Evolutionary conservation across 331 rosid species (phyloP).

Genomic region (Spiraea crenata): DNA sequence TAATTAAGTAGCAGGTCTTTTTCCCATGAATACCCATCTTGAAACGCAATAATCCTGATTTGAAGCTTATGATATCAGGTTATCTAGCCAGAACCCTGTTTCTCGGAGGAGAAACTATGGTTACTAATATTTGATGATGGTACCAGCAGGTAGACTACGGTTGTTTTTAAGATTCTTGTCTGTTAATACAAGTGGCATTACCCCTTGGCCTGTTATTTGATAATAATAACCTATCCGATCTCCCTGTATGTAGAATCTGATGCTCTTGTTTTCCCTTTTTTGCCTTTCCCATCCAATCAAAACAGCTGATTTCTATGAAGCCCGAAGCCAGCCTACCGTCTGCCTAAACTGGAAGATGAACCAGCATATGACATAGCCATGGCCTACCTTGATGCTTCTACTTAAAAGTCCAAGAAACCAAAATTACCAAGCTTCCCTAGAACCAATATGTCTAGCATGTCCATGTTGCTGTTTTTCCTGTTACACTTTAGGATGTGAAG

Average conservation of each 20-base stretch:
- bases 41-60: conserved; percentile 38
- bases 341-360: conserved; percentile 97
- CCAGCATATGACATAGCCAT: conserved; percentile 92
- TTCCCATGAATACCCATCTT: conserved; percentile 17
- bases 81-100: conserved; percentile 69
- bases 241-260: conserved; percentile 83
- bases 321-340: conserved; percentile 89
- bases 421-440: conserved; percentile 85
- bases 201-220: conserved; percentile 47
- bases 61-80: conserved; percentile 56
- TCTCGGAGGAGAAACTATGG: conserved; percentile 94
- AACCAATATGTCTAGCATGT: conserved; percentile 63
- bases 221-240: conserved; percentile 71
- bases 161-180: conserved; percentile 33
- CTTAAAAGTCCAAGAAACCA: conserved; percentile 84
- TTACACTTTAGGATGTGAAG: conserved; percentile 43
- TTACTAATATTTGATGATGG: conserved; percentile 56
- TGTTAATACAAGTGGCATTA: conserved; percentile 36
- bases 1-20: not conserved
- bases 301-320: conserved; percentile 99
- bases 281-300: conserved; percentile 94
- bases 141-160: conserved; percentile 60
- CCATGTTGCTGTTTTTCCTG: conserved; percentile 51
- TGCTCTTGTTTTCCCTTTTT: conserved; percentile 87
- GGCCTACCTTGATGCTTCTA: conserved; percentile 91